Evolutionary conservation across 345 rosid genomes (phyloP).

Genomic region (Populus tremula): DNA sequence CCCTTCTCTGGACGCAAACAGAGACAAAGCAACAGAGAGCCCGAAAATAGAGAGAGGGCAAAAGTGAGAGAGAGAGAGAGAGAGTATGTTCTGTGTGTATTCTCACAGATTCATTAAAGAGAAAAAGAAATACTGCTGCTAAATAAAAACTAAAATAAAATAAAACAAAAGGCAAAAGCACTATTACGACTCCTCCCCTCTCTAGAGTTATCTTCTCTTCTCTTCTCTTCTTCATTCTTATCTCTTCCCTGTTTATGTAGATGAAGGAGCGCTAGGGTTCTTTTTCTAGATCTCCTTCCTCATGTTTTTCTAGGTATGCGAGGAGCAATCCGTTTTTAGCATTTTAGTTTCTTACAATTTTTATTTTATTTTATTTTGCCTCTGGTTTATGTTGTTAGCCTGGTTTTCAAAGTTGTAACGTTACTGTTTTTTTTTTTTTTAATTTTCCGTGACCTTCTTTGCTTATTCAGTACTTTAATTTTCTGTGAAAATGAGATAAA

Average conservation of each 20-base stretch:
- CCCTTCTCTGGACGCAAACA: not conserved
- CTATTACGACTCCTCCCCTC: constrained; percentile 1
- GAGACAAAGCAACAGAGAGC: constrained; percentile 1
- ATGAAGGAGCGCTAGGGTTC: not conserved
- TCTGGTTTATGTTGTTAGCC: not conserved
- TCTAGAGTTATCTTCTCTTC: constrained; percentile 5
- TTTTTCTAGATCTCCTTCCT: not conserved
- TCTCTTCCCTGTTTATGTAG: not conserved
- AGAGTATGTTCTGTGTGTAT: constrained; percentile 16
- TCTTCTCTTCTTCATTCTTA: constrained; percentile 21
- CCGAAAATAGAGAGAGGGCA: too few relatives aligned
- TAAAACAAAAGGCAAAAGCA: constrained; percentile 5
- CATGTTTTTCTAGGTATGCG: not conserved
- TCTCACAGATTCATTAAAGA: constrained; percentile 38
- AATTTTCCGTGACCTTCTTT: not conserved
- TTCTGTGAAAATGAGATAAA: constrained; percentile 22
- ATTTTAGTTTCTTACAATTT: too few relatives aligned
- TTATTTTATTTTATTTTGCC: too few relatives aligned
- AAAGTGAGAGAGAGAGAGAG: not conserved
- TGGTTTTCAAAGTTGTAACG: not conserved
- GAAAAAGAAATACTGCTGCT: not conserved
- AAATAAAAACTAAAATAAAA: constrained; percentile 12
- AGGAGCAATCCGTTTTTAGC: not conserved
- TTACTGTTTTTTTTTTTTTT: not conserved
- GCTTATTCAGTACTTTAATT: not conserved